These are phyloP conservation scores for Paramecium tetraurelia DNA, from an alignment of 73 alveolate genomes.

Conservation along the genomic window DNA sequence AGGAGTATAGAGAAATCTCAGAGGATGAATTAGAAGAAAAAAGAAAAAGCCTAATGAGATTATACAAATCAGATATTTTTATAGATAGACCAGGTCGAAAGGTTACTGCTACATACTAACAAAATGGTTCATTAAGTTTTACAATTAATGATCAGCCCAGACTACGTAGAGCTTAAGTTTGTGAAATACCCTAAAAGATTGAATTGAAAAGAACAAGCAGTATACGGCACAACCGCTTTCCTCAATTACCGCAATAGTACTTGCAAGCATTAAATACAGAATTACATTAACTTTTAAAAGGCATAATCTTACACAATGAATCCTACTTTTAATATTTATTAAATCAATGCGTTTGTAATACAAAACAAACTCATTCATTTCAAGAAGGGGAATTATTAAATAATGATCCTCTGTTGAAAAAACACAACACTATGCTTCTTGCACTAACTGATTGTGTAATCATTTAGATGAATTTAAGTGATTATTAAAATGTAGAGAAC, in stretches of 20 bases:
- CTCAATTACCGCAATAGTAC: neutral
- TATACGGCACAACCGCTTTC: neutral
- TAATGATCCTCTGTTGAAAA: neutral
- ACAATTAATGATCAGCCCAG: neutral
- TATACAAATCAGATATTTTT: neutral
- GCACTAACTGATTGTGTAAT: neutral
- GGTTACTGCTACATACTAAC: neutral
- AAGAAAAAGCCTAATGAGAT: neutral
- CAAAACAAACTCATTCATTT: neutral
- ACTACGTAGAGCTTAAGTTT: neutral
- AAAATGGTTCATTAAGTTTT: neutral
- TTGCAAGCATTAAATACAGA: neutral
- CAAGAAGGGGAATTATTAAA: neutral
- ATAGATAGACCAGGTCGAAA: neutral
- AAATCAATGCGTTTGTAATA: neutral
- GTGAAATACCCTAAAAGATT: neutral
- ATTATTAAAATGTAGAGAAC: neutral
- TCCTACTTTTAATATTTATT: neutral
- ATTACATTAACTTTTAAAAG: neutral
- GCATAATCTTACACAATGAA: neutral
- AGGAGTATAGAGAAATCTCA: neutral
- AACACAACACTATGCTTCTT: neutral
- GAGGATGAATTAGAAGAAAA: neutral
- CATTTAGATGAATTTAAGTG: neutral
- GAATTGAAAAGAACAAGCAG: neutral